Evolutionary conservation across 345 rosid genomes (phyloP).

Genomic region (Salix viminalis): DNA sequence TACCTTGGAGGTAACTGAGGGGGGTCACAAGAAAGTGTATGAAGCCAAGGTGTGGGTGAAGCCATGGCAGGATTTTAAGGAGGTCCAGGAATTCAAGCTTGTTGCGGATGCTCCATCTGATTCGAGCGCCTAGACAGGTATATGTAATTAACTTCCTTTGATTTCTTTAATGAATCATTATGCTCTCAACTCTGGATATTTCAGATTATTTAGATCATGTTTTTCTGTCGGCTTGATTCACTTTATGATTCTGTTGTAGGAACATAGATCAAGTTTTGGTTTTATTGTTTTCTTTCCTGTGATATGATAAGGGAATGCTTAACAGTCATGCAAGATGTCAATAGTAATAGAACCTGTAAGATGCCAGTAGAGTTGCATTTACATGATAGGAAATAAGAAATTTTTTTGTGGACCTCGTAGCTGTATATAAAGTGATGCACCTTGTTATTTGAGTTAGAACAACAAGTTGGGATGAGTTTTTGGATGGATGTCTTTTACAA

Average conservation of each 20-base stretch:
- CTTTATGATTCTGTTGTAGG: not conserved
- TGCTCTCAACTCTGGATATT: not conserved
- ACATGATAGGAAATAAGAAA: not conserved
- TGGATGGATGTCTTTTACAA: not conserved
- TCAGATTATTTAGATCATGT: not conserved
- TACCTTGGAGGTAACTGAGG: slow-evolving; percentile 69
- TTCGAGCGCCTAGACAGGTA: slow-evolving; percentile 28
- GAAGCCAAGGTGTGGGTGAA: slow-evolving; percentile 93
- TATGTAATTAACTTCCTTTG: not conserved
- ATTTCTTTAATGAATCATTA: not conserved
- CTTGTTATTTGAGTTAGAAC: not conserved
- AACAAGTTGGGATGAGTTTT: not conserved
- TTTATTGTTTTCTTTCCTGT: no score
- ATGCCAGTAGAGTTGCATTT: not conserved
- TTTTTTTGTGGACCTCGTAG: not conserved
- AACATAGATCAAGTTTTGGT: no score
- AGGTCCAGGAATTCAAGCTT: slow-evolving; percentile 67
- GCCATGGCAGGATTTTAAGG: slow-evolving; percentile 76
- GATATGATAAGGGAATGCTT: not conserved
- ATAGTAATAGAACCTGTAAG: not conserved
- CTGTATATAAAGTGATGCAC: not conserved
- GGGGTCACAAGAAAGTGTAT: slow-evolving; percentile 53
- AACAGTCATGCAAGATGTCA: not conserved
- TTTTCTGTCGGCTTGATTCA: not conserved
- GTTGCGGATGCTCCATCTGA: slow-evolving; percentile 37